These are phyloP conservation scores for Penicillium ucsense DNA, from an alignment of 495 filamentous ascomycete species.

Conservation along the genomic window DNA sequence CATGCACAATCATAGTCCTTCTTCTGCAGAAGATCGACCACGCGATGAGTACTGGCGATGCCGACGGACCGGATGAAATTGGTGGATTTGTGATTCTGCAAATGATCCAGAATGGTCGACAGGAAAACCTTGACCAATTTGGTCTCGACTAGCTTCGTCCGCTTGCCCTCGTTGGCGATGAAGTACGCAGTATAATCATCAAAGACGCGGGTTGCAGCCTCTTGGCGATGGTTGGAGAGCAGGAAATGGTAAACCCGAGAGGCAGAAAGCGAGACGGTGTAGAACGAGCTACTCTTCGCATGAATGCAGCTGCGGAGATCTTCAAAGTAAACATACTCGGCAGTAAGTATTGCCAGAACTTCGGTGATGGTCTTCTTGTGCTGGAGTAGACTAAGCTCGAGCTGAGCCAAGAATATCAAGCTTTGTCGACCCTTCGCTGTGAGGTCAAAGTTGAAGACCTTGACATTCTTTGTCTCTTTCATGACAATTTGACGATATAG, in stretches of 20 bases:
- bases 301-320: conserved; percentile 21
- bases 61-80: conserved; percentile 29
- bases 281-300: conserved; percentile 21
- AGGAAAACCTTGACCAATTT: conserved; percentile 22
- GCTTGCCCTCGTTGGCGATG: conserved; percentile 21
- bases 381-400: conserved; percentile 24
- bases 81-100: conserved; percentile 21
- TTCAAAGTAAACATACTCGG: conserved; percentile 31
- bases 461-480: conserved; percentile 15
- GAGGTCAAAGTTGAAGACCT: conserved; percentile 15
- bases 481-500: conserved; percentile 28
- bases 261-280: conserved; percentile 15
- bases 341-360: conserved; percentile 24
- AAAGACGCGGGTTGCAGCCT: conserved; percentile 13
- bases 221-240: conserved; percentile 14
- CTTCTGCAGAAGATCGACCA: conserved; percentile 16
- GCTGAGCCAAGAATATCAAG: conserved; percentile 29
- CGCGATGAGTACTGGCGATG: conserved; percentile 25
- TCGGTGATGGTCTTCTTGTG: conserved; percentile 24
- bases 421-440: conserved; percentile 23
- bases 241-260: conserved; percentile 26
- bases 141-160: conserved; percentile 14
- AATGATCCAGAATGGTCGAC: conserved; percentile 20
- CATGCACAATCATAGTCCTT: conserved; percentile 18
- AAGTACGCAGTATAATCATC: conserved; percentile 21